Evolutionary conservation across 805 yeast species (phyloP).

Genomic region (Priceomyces carsonii): DNA sequence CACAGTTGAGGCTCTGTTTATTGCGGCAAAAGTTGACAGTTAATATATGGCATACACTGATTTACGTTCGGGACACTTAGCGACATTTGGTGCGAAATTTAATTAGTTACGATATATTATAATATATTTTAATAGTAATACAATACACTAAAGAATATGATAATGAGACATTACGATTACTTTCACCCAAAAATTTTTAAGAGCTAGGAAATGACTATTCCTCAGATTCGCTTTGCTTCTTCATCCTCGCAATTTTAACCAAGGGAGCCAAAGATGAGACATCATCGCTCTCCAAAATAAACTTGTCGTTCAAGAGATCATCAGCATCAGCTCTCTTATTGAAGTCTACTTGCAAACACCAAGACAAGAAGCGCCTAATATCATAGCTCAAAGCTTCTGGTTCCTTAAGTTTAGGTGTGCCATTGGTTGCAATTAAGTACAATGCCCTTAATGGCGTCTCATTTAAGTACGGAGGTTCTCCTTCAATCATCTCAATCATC

Average conservation of each 20-base stretch:
- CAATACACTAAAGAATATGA: too few species aligned
- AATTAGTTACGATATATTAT: too few species aligned
- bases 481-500: conserved; percentile 98
- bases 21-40: too few species aligned
- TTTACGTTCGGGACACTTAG: too few species aligned
- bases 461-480: conserved; percentile 96
- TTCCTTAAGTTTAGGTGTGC: conserved; percentile 91
- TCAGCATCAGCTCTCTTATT: conserved; percentile 78
- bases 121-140: too few species aligned
- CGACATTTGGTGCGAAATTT: too few species aligned
- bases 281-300: conserved; percentile 62
- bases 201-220: conserved; percentile 10
- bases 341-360: conserved; percentile 81
- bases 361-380: conserved; percentile 67
- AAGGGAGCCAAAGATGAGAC: conserved; percentile 67
- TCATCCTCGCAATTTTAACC: conserved; percentile 71
- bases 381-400: conserved; percentile 74
- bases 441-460: conserved; percentile 94
- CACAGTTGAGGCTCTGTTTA: too few species aligned
- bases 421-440: conserved; percentile 92
- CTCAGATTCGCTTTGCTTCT: conserved; percentile 43
- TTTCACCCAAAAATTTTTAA: too few species aligned
- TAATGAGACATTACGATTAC: too few species aligned
- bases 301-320: conserved; percentile 66
- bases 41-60: too few species aligned